Percentiles rank a stretch among this genome's conserved stretches.
Conservation (phyloP, 2,329 filamentous ascomycete genomes). For the Trichoderma sp. region DNA sequence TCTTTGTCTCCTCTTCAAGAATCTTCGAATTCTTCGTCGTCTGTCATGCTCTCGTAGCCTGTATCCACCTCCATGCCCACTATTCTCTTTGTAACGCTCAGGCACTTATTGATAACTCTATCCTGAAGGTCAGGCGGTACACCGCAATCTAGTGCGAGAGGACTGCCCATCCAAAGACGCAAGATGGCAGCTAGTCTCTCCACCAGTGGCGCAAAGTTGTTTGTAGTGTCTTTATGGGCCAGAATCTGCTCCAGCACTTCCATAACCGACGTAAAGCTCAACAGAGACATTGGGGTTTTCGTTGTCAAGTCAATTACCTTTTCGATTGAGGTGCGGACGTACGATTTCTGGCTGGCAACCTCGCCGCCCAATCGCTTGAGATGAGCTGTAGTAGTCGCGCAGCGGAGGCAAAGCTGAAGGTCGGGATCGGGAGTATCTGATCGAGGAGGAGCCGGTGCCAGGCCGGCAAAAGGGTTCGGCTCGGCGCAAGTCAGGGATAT, state of each 20-base stretch:
- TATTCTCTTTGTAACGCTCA: slow-evolving; percentile 53
- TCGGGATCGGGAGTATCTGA: neutral
- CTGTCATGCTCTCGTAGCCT: slow-evolving; percentile 58
- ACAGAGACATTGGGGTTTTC: slow-evolving; percentile 47
- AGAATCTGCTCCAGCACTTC: slow-evolving; percentile 55
- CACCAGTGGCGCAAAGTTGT: slow-evolving; percentile 46
- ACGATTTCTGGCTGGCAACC: neutral
- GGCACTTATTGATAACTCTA: slow-evolving; percentile 53
- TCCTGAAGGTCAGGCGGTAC: slow-evolving; percentile 51
- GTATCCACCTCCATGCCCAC: slow-evolving; percentile 60
- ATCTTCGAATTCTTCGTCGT: slow-evolving; percentile 36
- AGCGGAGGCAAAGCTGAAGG: slow-evolving; percentile 17
- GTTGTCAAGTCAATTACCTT: slow-evolving; percentile 45
- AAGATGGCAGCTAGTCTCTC: slow-evolving; percentile 57
- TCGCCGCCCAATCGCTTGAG: slow-evolving; percentile 43
- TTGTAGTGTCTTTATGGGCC: slow-evolving; percentile 45
- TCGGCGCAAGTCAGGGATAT: slow-evolving; percentile 48
- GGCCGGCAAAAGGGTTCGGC: slow-evolving; percentile 46
- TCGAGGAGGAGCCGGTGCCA: slow-evolving; percentile 30
- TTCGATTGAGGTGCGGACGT: slow-evolving; percentile 35
- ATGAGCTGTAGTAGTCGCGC: slow-evolving; percentile 46
- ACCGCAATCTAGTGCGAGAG: slow-evolving; percentile 48
- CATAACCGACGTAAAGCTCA: slow-evolving; percentile 58
- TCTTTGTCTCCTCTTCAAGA: neutral
- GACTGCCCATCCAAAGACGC: slow-evolving; percentile 58